Base-by-base conservation (phyloP, 345 rosid species). In the Brassica nigra region DNA sequence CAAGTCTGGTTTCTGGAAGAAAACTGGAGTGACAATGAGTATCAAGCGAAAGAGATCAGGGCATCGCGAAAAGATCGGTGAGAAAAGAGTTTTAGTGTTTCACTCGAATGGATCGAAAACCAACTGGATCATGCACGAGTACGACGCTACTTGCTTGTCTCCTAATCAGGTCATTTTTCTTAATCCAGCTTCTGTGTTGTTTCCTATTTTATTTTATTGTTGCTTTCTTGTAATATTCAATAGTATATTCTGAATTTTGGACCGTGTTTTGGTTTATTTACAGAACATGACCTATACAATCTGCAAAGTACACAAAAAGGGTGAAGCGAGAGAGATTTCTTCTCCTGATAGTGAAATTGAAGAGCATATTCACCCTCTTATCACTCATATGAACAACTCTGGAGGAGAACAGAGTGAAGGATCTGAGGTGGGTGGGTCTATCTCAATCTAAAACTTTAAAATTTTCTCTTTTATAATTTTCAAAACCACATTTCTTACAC, bases 1-100 rank as follows among this genome's bases (percentile, higher is more conserved):
- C 0, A 57, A 8, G 2, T 66, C 76, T 5, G 92, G 94, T 2
- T 88, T 10, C 72, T 90, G 92, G 92, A 90, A 90, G 71, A 78
- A 69, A 28, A 90, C 92, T 0, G 85, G 92, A 2, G 28, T 47
- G 8, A 70, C 78, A 10, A 78, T 85, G 15, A 2, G 0, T 0
- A 64, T 88, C 69, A 76, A 3, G 10, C 31, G 37, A 1, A 72
- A 62, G 62, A 52, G 20, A 6, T 18, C 18, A 18, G 76, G 73
- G 15, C 33, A 31, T 0, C 20, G 59, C 0, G 8, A 5, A 0
- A 66, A 39, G 29, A 83, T 88, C 12, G 91, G 93, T 23, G 70
- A 52, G 11, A 90, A 72, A 79, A 87, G 61, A 80, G 75, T 82
- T 49, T 62, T 90, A 39, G 81, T 85, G 72, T 90, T 87, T 76